phyloP scores from a whole-genome alignment of 106 monocot genomes.

The Vanilla planifolia region DNA sequence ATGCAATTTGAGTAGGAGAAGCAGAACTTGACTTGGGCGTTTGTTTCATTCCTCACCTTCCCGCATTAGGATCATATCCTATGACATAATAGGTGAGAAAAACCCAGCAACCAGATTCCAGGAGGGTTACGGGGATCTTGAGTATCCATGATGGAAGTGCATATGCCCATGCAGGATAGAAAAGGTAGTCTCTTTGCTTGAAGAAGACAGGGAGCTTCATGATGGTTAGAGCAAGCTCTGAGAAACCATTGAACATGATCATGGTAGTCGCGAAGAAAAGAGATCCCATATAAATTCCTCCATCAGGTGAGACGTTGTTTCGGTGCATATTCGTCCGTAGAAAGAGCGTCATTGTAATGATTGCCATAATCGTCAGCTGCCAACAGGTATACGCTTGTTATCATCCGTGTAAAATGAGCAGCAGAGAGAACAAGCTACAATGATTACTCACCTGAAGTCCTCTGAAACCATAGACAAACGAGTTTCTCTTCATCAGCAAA shows the following conservation, averaged over 20 bases:
- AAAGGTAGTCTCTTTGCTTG: conserved; percentile 51
- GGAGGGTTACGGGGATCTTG: conserved; percentile 38
- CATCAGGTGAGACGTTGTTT: conserved; percentile 20
- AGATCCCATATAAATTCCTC: conserved; percentile 35
- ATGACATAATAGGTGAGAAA: conserved; percentile 44
- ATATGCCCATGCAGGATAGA: conserved; percentile 56
- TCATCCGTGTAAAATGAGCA: neutral
- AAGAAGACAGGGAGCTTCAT: conserved; percentile 49
- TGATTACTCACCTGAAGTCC: conserved; percentile 24
- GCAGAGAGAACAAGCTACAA: neutral
- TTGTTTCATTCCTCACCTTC: conserved; percentile 17
- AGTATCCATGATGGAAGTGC: conserved; percentile 47
- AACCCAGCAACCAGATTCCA: conserved; percentile 44
- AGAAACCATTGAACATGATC: conserved; percentile 41
- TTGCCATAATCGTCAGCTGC: conserved; percentile 24
- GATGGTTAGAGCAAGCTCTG: conserved; percentile 46
- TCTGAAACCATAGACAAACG: conserved; percentile 48
- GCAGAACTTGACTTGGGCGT: neutral
- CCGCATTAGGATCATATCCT: conserved; percentile 42
- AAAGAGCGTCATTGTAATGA: conserved; percentile 39
- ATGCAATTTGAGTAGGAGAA: neutral
- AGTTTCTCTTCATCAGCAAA: conserved; percentile 41
- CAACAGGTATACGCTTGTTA: neutral
- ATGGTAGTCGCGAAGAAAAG: conserved; percentile 24
- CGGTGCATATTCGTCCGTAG: conserved; percentile 32